These are phyloP conservation scores for Datura wrightii DNA, from an alignment of 257 asterid species.

Conservation along the genomic window DNA sequence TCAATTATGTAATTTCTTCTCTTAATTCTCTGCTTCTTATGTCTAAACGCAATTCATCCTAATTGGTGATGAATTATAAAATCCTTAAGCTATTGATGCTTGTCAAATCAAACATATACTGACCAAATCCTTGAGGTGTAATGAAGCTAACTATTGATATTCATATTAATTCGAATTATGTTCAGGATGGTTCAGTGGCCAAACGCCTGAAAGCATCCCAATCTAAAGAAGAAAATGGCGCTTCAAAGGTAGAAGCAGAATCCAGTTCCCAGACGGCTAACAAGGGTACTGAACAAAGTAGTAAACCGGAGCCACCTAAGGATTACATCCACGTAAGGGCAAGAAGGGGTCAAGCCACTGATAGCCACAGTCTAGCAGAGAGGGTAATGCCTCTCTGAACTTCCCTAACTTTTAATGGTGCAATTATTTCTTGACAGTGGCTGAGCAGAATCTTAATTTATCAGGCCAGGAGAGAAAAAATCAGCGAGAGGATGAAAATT, in stretches of 20 bases:
- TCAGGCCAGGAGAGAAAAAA: constrained; percentile 93
- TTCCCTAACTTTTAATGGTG: not conserved
- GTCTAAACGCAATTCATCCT: not conserved
- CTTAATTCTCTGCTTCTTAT: not conserved
- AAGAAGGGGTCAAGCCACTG: constrained; percentile 97
- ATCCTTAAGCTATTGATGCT: not conserved
- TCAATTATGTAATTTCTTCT: constrained; percentile 11
- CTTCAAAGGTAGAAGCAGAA: constrained; percentile 60
- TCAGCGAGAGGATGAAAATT: constrained; percentile 95
- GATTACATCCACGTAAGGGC: constrained; percentile 96
- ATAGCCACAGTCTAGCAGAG: constrained; percentile 95
- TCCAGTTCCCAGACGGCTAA: constrained; percentile 55
- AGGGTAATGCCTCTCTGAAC: constrained; percentile 53
- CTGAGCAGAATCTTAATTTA: constrained; percentile 24
- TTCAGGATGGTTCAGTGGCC: constrained; percentile 53
- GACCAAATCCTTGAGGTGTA: not conserved
- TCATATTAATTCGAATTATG: not conserved
- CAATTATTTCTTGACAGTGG: not conserved
- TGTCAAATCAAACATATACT: not conserved
- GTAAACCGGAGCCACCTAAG: constrained; percentile 74
- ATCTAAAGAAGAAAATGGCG: constrained; percentile 46
- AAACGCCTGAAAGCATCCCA: constrained; percentile 56
- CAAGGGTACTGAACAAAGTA: constrained; percentile 56
- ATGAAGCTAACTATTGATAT: not conserved
- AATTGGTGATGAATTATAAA: not conserved